Base-by-base conservation (phyloP, 176 grass and related monocot genomes). In the Microstegium vimineum region DNA sequence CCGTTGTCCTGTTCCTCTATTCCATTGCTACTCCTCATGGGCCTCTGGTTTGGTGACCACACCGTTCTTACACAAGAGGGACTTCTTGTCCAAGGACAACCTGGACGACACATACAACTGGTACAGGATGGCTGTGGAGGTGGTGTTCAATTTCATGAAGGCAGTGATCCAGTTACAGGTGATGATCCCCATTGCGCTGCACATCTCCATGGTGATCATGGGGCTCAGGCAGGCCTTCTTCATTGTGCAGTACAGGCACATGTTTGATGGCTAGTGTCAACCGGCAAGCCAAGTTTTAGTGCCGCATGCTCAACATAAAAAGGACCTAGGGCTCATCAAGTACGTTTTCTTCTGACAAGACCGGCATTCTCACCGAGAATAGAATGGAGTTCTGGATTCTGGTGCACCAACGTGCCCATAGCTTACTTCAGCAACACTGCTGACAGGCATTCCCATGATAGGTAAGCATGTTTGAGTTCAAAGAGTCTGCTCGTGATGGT, bases 321-420 rank as follows among this genome's bases (percentile, higher is more conserved):
- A 98, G 90, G 95, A 98, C 82, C 88, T 98, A 52, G 95, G 90
- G 8, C 92, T 94, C 78, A 86, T 98, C 89, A 93, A 92, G 62
- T 98, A 93, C 69, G 90, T 94, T 28, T 93, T 98, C 80, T 36
- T 98, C 95, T 37, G 95, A 98, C 80, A 98, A 98, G 73, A 98
- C 95, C 8, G 95, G 88, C 34, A 94, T 90, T 18, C 73, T 98
- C 67, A 98, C 95, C 4, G 79, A 98, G 54, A 98, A 98, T 77
- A 73, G 79, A 67, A 98, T 94, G 92, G 95, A 94, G 86, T 98
- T 98, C 81, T n/a, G n/a, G n/a, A n/a, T n/a, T n/a, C n/a, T 81
- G 86, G 28, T 94, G 86, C 42, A 88, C 95, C 54, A 94, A 84
- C 69, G 90, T 98, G 26, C 45, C 78, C 56, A 90, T 88, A 69